Base-by-base conservation (phyloP, 768 basidiomycete species). In the Pleurotus salmoneostramineus region DNA sequence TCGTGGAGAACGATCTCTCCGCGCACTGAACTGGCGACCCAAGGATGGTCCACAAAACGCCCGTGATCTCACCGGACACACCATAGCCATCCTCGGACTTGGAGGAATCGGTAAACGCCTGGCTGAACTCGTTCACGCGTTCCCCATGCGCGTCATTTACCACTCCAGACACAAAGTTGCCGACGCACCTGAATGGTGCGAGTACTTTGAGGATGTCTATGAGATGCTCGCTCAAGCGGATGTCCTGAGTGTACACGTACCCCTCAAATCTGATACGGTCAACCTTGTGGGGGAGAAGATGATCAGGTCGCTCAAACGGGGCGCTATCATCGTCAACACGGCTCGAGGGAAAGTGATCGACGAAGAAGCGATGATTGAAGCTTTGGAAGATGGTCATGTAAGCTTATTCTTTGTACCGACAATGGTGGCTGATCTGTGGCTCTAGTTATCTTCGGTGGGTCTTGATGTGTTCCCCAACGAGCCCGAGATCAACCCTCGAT, bases 261-360 rank as follows among this genome's bases (percentile, higher is more conserved):
- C 95, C 0, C 74, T 96, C 45, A 82, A 85, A 51, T 66, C 76
- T 12, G 84, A 92, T 21, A 98, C 93, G 7, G 79, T 84, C 37
- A 84, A 86, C 1, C 70, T 89, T 6, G 85, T 95, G 1, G 85
- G 84, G 8, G 88, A 91, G 69, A 82, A 79, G 63, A 83, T 84
- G 78, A 92, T 96, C 57, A 75, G 87, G 50, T 76, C 78, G 63
- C 75, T 96, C 76, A 95, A 90, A 74, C 83, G 80, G 45, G 89
- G 90, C 4, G 80, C 84, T 2, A 79, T 93, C 55, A 81, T 95
- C 65, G 81, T 95, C 60, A 95, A 95, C 70, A 95, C 93, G 2
- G 92, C 93, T 17, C 75, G 95, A n/a, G 95, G 95, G 8, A 95
- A 89, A 66, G 84, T 96, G 27, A 80, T 97, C 35, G 91, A 96